Base-by-base conservation (phyloP, 83 land plant species). In the Diphasiastrum complanatum region DNA sequence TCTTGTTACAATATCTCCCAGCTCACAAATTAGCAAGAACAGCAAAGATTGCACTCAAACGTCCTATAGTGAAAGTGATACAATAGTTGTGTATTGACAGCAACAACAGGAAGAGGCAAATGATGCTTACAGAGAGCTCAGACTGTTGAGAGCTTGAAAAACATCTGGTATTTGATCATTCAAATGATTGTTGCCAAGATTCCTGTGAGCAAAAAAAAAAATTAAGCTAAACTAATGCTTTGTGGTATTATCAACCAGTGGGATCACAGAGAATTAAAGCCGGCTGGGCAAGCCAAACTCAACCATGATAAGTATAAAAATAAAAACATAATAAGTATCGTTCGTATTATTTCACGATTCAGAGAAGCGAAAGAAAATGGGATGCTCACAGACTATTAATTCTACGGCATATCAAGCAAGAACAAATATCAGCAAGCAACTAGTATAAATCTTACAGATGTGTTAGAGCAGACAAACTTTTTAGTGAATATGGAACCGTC, bases 391-490 rank as follows among this genome's bases (percentile, higher is more conserved):
- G 27, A 51, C 55, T 19, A 1, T 51, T 51, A n/a, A n/a, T n/a
- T n/a, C n/a, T n/a, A n/a, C n/a, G 19, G 23, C 5, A 8, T n/a
- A 25, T 23, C 14, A 0, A 25, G 27, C 23, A 51, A 20, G 25
- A 4, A 18, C 3, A 14, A 51, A 51, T 6, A 16, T 24, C 27
- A 51, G 25, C 16, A 25, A 51, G 4, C 2, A 5, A 32, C 14
- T 26, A 50, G 12, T 27, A 16, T 14, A 30, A 51, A 64, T 36
- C 68, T 65, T 57, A 65, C 68, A 65, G 20, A 55, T 37, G 4
- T 23, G 45, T 65, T 25, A 65, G 67, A 33, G 32, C 12, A 32
- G 47, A 25, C 67, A 58, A 59, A 23, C 22, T 31, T 20, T 33
- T 59, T 16, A 56, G 1, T 30, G 68, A 65, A 37, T 65, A 65